These are phyloP conservation scores for Alloascoidea africana DNA, from an alignment of 805 yeast species.

Conservation along the genomic window DNA sequence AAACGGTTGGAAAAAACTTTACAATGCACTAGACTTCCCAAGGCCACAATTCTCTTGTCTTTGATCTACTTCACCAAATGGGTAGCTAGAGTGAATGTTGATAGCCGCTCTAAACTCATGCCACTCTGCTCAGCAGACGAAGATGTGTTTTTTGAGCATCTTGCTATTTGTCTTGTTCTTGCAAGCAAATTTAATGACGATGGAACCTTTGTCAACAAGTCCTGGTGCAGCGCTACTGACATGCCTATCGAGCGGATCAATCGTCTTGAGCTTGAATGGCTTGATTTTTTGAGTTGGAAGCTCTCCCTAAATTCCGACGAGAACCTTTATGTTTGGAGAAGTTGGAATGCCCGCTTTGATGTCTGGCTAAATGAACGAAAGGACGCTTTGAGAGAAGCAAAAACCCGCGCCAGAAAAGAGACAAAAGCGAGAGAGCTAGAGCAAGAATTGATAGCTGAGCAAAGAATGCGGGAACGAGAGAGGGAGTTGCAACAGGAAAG, in stretches of 20 bases:
- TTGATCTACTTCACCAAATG: constrained; percentile 66
- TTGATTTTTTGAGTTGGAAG: constrained; percentile 43
- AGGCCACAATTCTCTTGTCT: constrained; percentile 68
- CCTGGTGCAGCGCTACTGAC: constrained; percentile 96
- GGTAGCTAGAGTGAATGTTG: constrained; percentile 14
- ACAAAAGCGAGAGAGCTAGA: neutral
- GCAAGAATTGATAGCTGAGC: neutral
- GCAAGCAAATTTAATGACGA: constrained; percentile 95
- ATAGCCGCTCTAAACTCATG: too few relatives aligned
- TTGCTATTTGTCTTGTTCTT: constrained; percentile 57
- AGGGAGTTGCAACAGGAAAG: neutral
- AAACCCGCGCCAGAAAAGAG: neutral
- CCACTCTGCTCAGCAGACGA: too few relatives aligned
- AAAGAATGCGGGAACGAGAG: neutral
- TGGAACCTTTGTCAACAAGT: constrained; percentile 85
- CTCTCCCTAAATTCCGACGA: constrained; percentile 23
- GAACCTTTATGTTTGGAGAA: neutral
- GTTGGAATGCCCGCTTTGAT: neutral
- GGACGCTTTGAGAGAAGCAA: neutral
- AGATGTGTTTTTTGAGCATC: constrained; percentile 26
- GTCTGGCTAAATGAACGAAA: neutral
- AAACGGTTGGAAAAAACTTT: neutral
- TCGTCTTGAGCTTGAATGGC: constrained; percentile 56
- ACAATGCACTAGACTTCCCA: constrained; percentile 57
- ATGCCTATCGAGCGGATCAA: constrained; percentile 47